Percentiles rank a stretch among this genome's conserved stretches.
phyloP scores from a whole-genome alignment of 345 rosid genomes.

The Populus tremula region DNA sequence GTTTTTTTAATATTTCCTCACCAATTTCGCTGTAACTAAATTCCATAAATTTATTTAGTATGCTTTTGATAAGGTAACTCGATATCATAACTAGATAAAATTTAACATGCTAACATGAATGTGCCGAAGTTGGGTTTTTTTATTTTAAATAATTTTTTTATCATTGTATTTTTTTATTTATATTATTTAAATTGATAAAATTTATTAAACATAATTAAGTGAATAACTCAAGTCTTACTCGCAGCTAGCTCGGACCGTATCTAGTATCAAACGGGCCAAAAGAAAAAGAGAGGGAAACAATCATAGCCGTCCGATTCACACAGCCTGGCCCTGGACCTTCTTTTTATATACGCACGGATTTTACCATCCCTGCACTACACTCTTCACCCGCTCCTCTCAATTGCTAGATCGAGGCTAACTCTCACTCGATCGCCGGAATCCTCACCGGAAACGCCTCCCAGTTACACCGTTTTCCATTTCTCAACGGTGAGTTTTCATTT shows the following conservation, averaged over 20 bases:
- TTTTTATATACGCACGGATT: constrained; percentile 13
- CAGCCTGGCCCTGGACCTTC: neutral
- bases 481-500: neutral
- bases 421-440: constrained; percentile 15
- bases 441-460: neutral
- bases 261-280: constrained; percentile 3
- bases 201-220: no score
- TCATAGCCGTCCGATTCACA: constrained; percentile 36
- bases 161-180: no score
- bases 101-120: no score
- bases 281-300: constrained; percentile 29
- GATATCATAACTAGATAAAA: accelerated
- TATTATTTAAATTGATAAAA: no score
- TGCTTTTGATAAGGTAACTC: accelerated
- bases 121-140: no score
- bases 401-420: constrained; percentile 3
- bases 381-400: neutral
- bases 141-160: no score
- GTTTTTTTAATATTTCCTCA: no score
- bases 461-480: neutral
- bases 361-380: neutral
- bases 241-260: no score
- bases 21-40: no score
- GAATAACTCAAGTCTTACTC: no score
- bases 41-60: no score